Evolutionary conservation across 192 early-diverging fungal species (phyloP), one percentile per base, ranked within the genome.

Genomic region (Backusella sp.): DNA sequence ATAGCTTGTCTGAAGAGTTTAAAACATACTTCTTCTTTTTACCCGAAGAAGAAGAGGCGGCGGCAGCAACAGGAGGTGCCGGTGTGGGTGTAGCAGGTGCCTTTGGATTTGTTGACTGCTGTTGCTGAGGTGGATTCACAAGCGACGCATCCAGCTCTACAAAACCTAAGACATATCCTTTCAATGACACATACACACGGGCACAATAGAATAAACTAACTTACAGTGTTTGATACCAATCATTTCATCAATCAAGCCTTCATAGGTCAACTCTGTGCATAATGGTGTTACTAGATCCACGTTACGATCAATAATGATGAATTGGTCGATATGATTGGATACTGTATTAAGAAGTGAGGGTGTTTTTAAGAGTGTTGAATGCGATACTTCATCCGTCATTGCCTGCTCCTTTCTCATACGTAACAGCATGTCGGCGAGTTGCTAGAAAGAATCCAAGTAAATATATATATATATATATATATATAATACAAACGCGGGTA

Each of bases 191-290:
- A 32, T 32, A 32, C 32, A 32, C 32, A 32, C 32, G 3, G 2
- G 3, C 32, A 32, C 32, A 32, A 3, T 32, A 32, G 32, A 32
- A 32, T 32, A 32, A 28, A 28, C 28, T 3, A 32, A 82, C 88
- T 77, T 88, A 94, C 93, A 85, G 49, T 86, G 79, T 84, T 84
- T 80, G 44, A 99, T 97, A 6, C 93, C 92, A 76, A 94, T 96
- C 9, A 93, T 87, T 80, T 99, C 98, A 82, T 98, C 97, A 74
- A 99, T 91, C 26, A 99, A 85, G 4, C 98, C 98, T 84, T 98
- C 95, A 81, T 98, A 99, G 0, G 98, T 98, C 72, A 98, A 86
- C 80, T 97, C 96, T 0, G 96, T 99, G 76, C 96, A 93, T 37
- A 99, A 82, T 9, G 96, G 97, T 4, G 96, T 98, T 39, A 96